phyloP scores from a whole-genome alignment of 2,329 filamentous ascomycete species.

The Aureobasidium lini region DNA sequence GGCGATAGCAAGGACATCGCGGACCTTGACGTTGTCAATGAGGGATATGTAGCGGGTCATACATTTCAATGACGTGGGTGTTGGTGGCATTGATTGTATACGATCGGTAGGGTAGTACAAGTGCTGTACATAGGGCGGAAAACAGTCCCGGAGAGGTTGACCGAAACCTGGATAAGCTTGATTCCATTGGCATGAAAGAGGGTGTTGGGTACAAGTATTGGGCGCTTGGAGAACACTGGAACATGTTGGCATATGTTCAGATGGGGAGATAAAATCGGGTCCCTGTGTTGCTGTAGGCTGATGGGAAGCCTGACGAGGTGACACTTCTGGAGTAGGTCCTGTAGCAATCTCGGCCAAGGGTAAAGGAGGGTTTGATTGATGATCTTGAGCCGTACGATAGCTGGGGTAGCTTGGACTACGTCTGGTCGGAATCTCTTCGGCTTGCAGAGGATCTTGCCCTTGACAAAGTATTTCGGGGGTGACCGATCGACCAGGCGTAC shows the following conservation, averaged over 20 bases:
- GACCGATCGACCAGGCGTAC: not conserved
- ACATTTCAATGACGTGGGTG: no score
- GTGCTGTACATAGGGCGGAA: not conserved
- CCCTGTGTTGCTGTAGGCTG: not conserved
- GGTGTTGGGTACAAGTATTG: not conserved
- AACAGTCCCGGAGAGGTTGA: not conserved
- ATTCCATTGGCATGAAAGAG: not conserved
- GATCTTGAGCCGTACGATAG: no score
- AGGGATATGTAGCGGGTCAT: not conserved
- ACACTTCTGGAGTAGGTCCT: no score
- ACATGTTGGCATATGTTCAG: not conserved
- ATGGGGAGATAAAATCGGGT: not conserved
- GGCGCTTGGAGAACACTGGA: not conserved
- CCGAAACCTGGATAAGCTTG: not conserved
- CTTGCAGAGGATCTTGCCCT: not conserved
- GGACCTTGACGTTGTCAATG: not conserved
- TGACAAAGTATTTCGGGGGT: not conserved
- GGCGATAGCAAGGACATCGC: not conserved
- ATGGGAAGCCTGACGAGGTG: not conserved
- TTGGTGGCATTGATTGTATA: not conserved
- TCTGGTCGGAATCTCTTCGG: not conserved
- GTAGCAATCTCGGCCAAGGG: no score
- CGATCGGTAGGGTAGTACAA: not conserved
- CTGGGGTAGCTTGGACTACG: no score
- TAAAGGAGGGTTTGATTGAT: not conserved